Percentiles rank a stretch among this genome's conserved stretches.
These are phyloP conservation scores for Aureobasidium sp. DNA, from an alignment of 2,329 filamentous ascomycete genomes.

Conservation along the genomic window DNA sequence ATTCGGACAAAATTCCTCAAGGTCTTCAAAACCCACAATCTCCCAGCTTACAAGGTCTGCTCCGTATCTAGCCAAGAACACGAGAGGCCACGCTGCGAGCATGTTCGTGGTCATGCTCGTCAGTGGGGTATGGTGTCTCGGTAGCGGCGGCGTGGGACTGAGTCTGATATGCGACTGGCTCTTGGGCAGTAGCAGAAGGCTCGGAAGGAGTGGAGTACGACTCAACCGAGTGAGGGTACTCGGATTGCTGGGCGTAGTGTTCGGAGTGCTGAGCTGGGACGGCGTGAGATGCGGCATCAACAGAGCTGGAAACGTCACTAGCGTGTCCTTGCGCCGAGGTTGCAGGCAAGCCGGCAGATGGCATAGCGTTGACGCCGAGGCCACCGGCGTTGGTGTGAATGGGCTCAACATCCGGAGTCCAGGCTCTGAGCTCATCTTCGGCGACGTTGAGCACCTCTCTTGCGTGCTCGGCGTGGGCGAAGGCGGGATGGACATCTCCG, in stretches of 20 bases:
- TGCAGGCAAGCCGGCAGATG: constrained; percentile 15
- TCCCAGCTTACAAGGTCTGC: background rate
- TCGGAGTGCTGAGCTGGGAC: background rate
- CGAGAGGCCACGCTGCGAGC: background rate
- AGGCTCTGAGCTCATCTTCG: constrained; percentile 77
- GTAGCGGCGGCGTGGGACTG: background rate
- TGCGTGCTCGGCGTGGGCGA: constrained; percentile 59
- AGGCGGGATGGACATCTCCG: constrained; percentile 67
- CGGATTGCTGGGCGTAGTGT: background rate
- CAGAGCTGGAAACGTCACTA: background rate
- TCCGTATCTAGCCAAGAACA: constrained; percentile 3
- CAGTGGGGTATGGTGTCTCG: constrained; percentile 11
- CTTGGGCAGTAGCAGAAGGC: background rate
- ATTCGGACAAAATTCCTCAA: background rate
- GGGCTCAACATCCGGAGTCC: constrained; percentile 54
- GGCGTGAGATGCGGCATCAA: background rate
- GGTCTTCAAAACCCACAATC: background rate
- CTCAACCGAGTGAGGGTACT: background rate
- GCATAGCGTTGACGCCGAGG: constrained; percentile 44
- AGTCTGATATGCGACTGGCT: constrained; percentile 1
- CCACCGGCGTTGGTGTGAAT: constrained; percentile 44
- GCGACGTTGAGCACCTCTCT: constrained; percentile 86
- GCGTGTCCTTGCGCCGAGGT: background rate
- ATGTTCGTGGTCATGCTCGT: background rate
- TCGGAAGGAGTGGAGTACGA: background rate